phyloP scores from a whole-genome alignment of 2,329 filamentous ascomycete species.

The Beauveria scarabaeidicola region DNA sequence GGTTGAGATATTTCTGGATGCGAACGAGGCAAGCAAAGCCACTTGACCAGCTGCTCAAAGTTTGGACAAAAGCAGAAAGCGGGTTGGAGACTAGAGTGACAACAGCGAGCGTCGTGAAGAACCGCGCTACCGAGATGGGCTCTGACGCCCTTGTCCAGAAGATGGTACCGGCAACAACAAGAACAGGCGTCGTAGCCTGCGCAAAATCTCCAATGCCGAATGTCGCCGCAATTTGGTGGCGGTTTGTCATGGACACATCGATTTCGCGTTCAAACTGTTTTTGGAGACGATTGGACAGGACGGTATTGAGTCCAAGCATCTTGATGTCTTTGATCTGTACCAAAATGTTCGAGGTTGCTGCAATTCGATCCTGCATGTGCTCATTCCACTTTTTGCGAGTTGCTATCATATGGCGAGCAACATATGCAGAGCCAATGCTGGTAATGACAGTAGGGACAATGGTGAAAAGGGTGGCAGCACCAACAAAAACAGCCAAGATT shows the following conservation, averaged over 20 bases:
- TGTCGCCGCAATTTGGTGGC: neutral
- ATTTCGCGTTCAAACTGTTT: neutral
- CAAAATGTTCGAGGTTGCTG: constrained; percentile 2
- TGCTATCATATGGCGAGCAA: neutral
- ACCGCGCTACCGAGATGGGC: neutral
- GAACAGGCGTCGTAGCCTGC: neutral
- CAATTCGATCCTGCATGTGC: neutral
- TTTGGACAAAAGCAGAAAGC: neutral
- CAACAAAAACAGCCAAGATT: neutral
- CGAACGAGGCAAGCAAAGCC: neutral
- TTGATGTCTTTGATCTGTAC: constrained; percentile 2
- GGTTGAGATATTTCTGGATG: constrained; percentile 1
- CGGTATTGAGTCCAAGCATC: neutral
- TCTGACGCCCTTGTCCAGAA: constrained; percentile 3
- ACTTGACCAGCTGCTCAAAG: neutral
- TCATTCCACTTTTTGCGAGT: constrained; percentile 1
- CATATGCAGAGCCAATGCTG: neutral
- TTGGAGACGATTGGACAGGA: neutral
- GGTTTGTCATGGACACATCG: neutral
- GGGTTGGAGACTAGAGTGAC: neutral
- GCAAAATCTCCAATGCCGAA: neutral
- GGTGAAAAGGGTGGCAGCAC: neutral
- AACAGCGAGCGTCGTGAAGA: neutral
- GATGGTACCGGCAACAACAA: neutral
- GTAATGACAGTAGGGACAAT: neutral